phyloP scores from a whole-genome alignment of 495 filamentous ascomycete genomes.

The Glarea lozoyensis region DNA sequence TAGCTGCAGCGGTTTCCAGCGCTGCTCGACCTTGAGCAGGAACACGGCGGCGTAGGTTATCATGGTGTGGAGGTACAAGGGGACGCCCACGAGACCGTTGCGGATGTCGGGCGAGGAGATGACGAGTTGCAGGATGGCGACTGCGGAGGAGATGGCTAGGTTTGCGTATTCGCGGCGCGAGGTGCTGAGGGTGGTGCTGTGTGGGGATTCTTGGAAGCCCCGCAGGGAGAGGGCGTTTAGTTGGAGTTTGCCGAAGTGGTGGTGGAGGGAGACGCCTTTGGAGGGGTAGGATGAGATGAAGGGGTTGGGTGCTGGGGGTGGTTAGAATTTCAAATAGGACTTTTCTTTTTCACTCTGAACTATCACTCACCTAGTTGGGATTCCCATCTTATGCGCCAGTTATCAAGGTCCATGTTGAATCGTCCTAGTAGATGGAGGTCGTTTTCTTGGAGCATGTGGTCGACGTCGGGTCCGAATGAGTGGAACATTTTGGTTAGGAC shows the following conservation, averaged over 20 bases:
- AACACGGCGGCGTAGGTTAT: constrained; percentile 44
- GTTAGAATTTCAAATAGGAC: not conserved
- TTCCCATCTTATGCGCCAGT: constrained; percentile 49
- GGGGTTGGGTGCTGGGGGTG: constrained; percentile 28
- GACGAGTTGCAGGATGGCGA: constrained; percentile 45
- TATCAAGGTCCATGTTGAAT: constrained; percentile 46
- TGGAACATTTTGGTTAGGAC: constrained; percentile 50
- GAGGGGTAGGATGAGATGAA: constrained; percentile 48
- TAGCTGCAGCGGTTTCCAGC: constrained; percentile 5
- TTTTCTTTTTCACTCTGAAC: not conserved
- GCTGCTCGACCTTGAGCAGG: constrained; percentile 11
- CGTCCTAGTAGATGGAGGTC: constrained; percentile 41
- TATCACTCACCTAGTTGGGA: constrained; percentile 36
- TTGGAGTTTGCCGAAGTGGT: constrained; percentile 52
- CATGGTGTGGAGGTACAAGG: constrained; percentile 46
- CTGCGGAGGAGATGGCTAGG: constrained; percentile 47
- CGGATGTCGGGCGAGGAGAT: constrained; percentile 48
- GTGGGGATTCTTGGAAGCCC: constrained; percentile 34
- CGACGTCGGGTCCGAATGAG: constrained; percentile 45
- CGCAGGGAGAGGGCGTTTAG: constrained; percentile 50
- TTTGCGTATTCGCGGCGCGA: constrained; percentile 47
- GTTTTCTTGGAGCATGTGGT: constrained; percentile 42
- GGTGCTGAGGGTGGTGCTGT: constrained; percentile 29
- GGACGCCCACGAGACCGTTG: constrained; percentile 31
- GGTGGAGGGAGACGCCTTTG: constrained; percentile 51